These are phyloP conservation scores for Cynara cardunculus DNA, from an alignment of 129 eudicot species.

Conservation along the genomic window DNA sequence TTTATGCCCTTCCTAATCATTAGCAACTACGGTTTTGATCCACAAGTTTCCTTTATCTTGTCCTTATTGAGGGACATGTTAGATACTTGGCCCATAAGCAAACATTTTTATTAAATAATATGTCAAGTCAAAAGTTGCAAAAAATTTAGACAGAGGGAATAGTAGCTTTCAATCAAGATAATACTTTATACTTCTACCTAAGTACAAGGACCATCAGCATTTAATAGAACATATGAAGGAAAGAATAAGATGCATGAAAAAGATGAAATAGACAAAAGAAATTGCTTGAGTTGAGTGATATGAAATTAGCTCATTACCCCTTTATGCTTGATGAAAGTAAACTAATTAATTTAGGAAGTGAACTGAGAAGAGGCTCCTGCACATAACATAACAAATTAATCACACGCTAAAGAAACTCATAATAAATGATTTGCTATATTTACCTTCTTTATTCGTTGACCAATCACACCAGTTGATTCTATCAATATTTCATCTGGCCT, in stretches of 20 bases:
- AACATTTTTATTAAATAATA: background rate
- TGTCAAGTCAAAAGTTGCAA: background rate
- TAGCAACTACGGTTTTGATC: background rate
- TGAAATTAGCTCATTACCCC: slow-evolving; percentile 45
- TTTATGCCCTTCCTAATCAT: background rate
- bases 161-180: background rate
- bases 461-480: slow-evolving; percentile 97
- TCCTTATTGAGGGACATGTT: background rate
- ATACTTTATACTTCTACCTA: background rate
- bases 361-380: slow-evolving; percentile 82
- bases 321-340: slow-evolving; percentile 59
- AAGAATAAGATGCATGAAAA: background rate
- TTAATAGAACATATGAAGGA: background rate
- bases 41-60: background rate
- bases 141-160: background rate
- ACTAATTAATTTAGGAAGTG: slow-evolving; percentile 75
- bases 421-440: background rate
- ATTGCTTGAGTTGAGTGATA: background rate
- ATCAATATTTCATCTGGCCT: slow-evolving; percentile 76
- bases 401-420: background rate
- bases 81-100: background rate
- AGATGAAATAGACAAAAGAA: background rate
- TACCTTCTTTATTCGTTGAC: slow-evolving; percentile 95
- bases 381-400: slow-evolving; percentile 14
- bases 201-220: background rate